A percentile compares a stretch with the other conserved stretches of the same genome.
Conservation (phyloP, 768 basidiomycete species). For the Boletus pseudopeckii region DNA sequence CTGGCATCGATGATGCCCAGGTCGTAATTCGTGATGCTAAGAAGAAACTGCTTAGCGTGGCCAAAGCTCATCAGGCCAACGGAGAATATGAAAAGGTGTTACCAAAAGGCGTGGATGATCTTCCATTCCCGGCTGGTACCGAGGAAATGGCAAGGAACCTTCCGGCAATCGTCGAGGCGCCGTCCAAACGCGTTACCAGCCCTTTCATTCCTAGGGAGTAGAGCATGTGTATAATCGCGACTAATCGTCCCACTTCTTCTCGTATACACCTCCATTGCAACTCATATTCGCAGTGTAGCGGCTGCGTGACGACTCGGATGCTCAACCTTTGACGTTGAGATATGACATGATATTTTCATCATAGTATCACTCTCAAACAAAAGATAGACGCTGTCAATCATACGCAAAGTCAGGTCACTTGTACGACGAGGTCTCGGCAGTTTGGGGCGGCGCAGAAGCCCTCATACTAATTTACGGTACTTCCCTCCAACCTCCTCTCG, state of each 20-base stretch:
- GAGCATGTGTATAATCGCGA: constrained; percentile 13
- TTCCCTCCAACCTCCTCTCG: no score
- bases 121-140: constrained; percentile 94
- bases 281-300: background rate
- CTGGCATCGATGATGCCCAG: constrained; percentile 85
- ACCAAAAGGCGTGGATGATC: constrained; percentile 74
- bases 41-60: constrained; percentile 69
- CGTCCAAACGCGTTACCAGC: constrained; percentile 67
- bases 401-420: background rate
- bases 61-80: constrained; percentile 63
- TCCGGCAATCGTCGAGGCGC: constrained; percentile 66
- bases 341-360: background rate
- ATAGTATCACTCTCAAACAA: background rate
- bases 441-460: no score
- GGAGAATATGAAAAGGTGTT: constrained; percentile 74
- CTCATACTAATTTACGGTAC: background rate
- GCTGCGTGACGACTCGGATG: background rate
- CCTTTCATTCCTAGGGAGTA: constrained; percentile 78
- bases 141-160: constrained; percentile 64
- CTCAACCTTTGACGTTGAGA: background rate
- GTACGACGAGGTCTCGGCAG: no score
- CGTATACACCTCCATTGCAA: constrained; percentile 1
- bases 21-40: constrained; percentile 86
- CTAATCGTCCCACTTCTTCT: constrained; percentile 1
- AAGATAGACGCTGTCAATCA: background rate